Conservation (phyloP, 2,329 filamentous ascomycete genomes). For the Talaromyces amestolkiae region DNA sequence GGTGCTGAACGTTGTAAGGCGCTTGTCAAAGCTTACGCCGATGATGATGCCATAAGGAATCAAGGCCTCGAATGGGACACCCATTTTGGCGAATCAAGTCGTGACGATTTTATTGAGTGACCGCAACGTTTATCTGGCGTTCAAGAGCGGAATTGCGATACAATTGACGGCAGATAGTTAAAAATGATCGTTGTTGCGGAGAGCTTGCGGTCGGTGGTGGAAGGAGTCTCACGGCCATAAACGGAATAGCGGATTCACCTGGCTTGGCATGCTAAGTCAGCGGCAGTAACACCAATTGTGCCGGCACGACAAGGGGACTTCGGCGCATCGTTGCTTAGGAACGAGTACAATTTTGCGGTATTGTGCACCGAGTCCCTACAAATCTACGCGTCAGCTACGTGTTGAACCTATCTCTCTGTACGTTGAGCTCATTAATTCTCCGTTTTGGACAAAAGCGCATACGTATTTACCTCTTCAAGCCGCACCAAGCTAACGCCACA, state of each 20-base stretch:
- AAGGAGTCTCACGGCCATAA: conserved; percentile 8
- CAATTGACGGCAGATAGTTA: neutral
- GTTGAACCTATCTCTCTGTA: conserved; percentile 7
- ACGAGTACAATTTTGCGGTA: conserved; percentile 3
- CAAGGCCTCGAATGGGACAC: conserved; percentile 65
- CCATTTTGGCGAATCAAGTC: conserved; percentile 47
- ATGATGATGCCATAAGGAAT: conserved; percentile 64
- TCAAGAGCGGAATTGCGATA: neutral
- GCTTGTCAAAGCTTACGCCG: conserved; percentile 46
- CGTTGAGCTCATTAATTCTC: neutral
- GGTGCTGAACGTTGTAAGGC: conserved; percentile 14
- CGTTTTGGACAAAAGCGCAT: conserved; percentile 4
- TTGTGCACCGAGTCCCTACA: conserved; percentile 9
- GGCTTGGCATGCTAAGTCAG: conserved; percentile 19
- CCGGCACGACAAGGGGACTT: conserved; percentile 16
- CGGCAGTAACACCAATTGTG: conserved; percentile 11
- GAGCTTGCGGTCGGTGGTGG: conserved; percentile 8
- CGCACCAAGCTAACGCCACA: conserved; percentile 17
- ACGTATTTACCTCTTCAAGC: conserved; percentile 6
- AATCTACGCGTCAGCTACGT: conserved; percentile 19
- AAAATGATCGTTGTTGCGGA: neutral
- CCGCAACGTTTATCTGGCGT: neutral
- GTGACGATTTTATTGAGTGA: neutral
- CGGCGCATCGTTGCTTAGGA: conserved; percentile 14
- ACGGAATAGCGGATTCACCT: conserved; percentile 10